Evolutionary conservation across 176 grass and related monocot species (phyloP).

Genomic region (Neostapfia colusana): DNA sequence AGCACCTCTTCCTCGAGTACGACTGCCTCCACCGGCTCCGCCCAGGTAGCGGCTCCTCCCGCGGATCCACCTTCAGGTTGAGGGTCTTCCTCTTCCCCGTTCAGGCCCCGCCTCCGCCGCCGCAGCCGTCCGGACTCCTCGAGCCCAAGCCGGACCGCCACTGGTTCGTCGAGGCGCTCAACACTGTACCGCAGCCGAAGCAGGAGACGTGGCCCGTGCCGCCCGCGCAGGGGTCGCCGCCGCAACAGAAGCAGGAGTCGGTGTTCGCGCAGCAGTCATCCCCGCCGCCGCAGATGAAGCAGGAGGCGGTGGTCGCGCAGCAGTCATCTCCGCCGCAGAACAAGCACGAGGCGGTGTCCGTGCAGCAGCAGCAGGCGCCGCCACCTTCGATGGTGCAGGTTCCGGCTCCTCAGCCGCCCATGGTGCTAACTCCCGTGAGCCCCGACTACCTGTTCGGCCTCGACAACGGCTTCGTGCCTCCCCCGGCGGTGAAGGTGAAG

Average conservation of each 20-base stretch:
- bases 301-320: conserved; percentile 2
- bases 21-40: conserved; percentile 72
- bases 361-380: conserved; percentile 26
- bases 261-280: conserved; percentile 1
- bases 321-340: not conserved
- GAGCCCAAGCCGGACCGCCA: conserved; percentile 65
- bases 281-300: conserved; percentile 8
- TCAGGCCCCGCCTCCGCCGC: conserved; percentile 35
- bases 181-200: conserved; percentile 33
- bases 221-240: not conserved
- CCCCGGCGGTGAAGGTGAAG: conserved; percentile 76
- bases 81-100: conserved; percentile 94
- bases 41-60: conserved; percentile 38
- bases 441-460: conserved; percentile 85
- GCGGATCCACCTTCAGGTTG: conserved; percentile 50
- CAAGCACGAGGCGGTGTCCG: conserved; percentile 16
- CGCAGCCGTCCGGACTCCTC: conserved; percentile 46
- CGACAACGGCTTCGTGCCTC: conserved; percentile 73
- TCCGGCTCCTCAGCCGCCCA: not conserved
- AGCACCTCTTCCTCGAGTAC: conserved; percentile 85
- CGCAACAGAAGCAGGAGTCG: conserved; percentile 38
- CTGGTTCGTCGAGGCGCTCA: conserved; percentile 82
- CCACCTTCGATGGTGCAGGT: not conserved
- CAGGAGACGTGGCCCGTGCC: conserved; percentile 26
- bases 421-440: conserved; percentile 12